These are phyloP conservation scores for Sonneratia caseolaris DNA, from an alignment of 345 rosid genomes.

Conservation along the genomic window DNA sequence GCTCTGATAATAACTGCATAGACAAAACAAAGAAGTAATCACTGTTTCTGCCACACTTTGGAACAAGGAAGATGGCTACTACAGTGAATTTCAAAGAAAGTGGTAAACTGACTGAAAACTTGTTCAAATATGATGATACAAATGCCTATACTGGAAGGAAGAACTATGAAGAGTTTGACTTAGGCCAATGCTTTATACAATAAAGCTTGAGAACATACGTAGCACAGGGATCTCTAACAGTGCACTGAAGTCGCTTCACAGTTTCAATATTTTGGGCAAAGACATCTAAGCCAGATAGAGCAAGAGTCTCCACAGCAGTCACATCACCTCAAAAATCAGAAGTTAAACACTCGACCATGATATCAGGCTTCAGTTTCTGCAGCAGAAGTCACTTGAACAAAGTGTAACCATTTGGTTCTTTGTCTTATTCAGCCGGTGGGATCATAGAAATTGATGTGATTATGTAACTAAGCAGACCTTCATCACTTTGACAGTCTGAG, in stretches of 20 bases:
- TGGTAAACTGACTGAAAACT: background rate
- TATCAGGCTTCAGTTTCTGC: slow-evolving; percentile 80
- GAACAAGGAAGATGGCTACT: background rate
- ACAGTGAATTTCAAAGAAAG: background rate
- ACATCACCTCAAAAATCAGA: slow-evolving; percentile 97
- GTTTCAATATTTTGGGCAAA: slow-evolving; percentile 96
- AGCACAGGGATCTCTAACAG: slow-evolving; percentile 96
- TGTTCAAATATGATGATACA: background rate
- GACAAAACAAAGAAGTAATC: background rate
- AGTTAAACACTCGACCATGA: slow-evolving; percentile 94
- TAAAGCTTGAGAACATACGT: slow-evolving; percentile 38
- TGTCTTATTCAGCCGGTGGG: background rate
- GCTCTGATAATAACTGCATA: slow-evolving; percentile 87
- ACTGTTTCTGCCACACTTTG: background rate
- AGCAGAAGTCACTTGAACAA: slow-evolving; percentile 6
- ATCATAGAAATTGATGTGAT: background rate
- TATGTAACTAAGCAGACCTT: slow-evolving; percentile 37
- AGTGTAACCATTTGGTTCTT: slow-evolving; percentile 1
- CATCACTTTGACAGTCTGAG: slow-evolving; percentile 75
- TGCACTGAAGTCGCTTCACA: slow-evolving; percentile 83
- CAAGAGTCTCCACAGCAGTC: slow-evolving; percentile 66
- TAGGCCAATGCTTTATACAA: background rate
- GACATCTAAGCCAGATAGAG: slow-evolving; percentile 80
- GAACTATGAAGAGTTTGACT: background rate
- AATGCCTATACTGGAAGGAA: background rate